Conservation (phyloP, 2,329 filamentous ascomycete genomes). For the Fusarium udum region DNA sequence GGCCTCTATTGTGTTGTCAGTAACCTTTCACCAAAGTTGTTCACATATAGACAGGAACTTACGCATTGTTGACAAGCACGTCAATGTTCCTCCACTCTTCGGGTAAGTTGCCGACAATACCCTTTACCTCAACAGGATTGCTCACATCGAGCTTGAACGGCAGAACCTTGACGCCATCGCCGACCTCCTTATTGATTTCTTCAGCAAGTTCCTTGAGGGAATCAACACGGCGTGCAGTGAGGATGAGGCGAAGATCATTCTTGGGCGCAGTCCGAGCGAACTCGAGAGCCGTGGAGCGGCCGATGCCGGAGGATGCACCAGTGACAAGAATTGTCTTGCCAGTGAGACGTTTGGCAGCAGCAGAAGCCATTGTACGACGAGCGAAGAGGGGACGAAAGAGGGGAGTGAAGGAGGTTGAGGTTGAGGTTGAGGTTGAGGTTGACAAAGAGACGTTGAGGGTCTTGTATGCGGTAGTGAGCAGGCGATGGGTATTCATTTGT, state of each 20-base stretch:
- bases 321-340: slow-evolving; percentile 95
- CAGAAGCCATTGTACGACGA: slow-evolving; percentile 58
- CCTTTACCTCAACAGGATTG: slow-evolving; percentile 76
- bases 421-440: slow-evolving; percentile 9
- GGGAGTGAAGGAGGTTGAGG: not conserved
- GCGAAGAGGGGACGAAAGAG: slow-evolving; percentile 14
- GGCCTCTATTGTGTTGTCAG: slow-evolving; percentile 65
- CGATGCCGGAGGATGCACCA: slow-evolving; percentile 93
- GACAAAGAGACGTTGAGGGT: slow-evolving; percentile 27
- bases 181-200: slow-evolving; percentile 80
- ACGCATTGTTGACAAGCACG: slow-evolving; percentile 97
- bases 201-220: slow-evolving; percentile 77
- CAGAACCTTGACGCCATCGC: slow-evolving; percentile 81
- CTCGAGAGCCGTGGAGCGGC: slow-evolving; percentile 82
- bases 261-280: slow-evolving; percentile 87
- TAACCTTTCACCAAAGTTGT: not conserved
- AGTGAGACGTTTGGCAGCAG: slow-evolving; percentile 82
- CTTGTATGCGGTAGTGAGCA: slow-evolving; percentile 26
- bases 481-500: slow-evolving; percentile 35
- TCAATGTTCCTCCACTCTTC: slow-evolving; percentile 86
- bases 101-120: slow-evolving; percentile 78
- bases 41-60: slow-evolving; percentile 49
- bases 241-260: slow-evolving; percentile 80
- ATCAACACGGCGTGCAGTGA: slow-evolving; percentile 89
- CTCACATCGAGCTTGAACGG: slow-evolving; percentile 89